These are phyloP conservation scores for Russula compacta DNA, from an alignment of 768 basidiomycete genomes.

Conservation along the genomic window DNA sequence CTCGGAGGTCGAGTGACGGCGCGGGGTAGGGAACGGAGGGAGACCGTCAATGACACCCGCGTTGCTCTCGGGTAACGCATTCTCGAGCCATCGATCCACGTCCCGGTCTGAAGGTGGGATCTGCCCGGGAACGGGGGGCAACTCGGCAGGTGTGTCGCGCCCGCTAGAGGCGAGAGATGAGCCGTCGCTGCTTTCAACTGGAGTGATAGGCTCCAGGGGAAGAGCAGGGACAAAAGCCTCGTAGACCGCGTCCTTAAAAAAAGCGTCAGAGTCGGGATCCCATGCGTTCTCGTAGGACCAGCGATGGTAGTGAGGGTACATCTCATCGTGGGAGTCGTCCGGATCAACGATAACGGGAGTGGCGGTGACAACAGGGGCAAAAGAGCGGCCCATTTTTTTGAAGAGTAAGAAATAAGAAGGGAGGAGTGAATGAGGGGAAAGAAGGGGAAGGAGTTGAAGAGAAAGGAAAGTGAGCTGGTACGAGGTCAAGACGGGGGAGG, in stretches of 20 bases:
- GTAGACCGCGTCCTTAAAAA: constrained; percentile 20
- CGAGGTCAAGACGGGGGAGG: not conserved
- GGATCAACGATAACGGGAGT: constrained; percentile 13
- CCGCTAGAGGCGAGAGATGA: constrained; percentile 18
- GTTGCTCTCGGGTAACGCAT: not conserved
- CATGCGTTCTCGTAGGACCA: constrained; percentile 21
- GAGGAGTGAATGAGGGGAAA: not conserved
- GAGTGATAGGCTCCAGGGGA: constrained; percentile 15
- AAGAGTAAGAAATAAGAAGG: not conserved
- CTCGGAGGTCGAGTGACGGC: constrained; percentile 15
- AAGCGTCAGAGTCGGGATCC: constrained; percentile 22
- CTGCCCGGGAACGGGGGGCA: constrained; percentile 8
- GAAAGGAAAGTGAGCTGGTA: constrained; percentile 10
- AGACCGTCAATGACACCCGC: not conserved
- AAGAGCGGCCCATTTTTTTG: constrained; percentile 19
- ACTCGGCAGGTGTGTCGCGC: constrained; percentile 14
- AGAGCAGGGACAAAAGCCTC: constrained; percentile 13
- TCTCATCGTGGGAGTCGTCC: constrained; percentile 7
- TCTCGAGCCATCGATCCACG: constrained; percentile 9
- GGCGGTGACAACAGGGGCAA: constrained; percentile 4
- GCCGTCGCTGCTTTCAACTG: constrained; percentile 10
- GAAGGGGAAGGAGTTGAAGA: constrained; percentile 1
- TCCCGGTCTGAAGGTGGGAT: not conserved
- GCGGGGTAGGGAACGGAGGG: not conserved
- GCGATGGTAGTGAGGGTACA: constrained; percentile 6